These are phyloP conservation scores for Mrakia blollopis DNA, from an alignment of 768 basidiomycete species.

Conservation along the genomic window DNA sequence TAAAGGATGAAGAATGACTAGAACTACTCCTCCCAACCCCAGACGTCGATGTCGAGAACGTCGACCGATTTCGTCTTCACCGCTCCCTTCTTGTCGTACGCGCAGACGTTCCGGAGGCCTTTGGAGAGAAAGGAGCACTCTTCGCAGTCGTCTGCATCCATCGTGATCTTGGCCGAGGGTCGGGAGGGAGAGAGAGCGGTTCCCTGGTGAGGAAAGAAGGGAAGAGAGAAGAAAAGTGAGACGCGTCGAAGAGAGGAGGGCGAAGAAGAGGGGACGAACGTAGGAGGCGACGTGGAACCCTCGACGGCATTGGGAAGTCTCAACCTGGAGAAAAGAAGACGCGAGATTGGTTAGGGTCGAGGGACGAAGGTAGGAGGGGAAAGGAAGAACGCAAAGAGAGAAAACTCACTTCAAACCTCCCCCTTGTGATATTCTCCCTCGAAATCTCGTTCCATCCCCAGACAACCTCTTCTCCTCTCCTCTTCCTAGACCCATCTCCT, in stretches of 20 bases:
- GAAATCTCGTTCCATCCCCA: not conserved
- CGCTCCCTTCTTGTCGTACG: not conserved
- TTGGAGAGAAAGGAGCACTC: not conserved
- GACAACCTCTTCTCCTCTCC: not conserved
- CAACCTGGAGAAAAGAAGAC: not conserved
- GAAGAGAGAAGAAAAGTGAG: not conserved
- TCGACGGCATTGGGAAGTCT: not conserved
- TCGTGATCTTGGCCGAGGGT: not conserved
- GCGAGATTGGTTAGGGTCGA: not conserved
- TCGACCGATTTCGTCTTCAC: not conserved
- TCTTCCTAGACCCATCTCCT: not conserved
- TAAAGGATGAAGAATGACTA: too few relatives aligned
- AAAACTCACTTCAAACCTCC: constrained; percentile 2
- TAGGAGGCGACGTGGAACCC: constrained; percentile 1
- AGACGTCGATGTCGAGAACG: not conserved
- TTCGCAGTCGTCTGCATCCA: not conserved
- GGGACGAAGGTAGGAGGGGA: not conserved
- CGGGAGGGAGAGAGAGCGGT: not conserved
- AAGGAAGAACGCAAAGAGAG: too few relatives aligned
- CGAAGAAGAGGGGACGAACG: not conserved
- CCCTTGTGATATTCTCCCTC: too few relatives aligned
- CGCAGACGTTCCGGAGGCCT: not conserved
- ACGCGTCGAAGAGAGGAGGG: not conserved
- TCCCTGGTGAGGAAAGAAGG: not conserved
- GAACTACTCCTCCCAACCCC: not conserved